Evolutionary conservation across 768 basidiomycete species (phyloP).

Genomic region (Termitomyces eurrhizus): DNA sequence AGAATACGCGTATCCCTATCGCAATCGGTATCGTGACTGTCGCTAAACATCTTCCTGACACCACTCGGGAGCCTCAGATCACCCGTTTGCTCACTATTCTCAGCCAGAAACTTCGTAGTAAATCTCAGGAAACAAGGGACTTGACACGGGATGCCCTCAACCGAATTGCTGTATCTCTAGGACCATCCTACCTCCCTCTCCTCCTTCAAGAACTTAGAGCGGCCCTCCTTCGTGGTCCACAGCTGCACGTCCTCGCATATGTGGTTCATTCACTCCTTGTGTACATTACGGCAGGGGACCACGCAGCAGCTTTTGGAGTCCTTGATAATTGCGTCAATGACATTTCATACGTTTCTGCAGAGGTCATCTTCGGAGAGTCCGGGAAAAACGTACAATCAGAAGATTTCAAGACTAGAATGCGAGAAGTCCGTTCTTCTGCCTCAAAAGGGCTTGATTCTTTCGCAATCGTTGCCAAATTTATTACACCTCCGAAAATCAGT

Average conservation of each 20-base stretch:
- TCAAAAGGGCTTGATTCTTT: slow-evolving; percentile 88
- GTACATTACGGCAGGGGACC: slow-evolving; percentile 67
- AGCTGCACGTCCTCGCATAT: slow-evolving; percentile 88
- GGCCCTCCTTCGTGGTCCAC: slow-evolving; percentile 87
- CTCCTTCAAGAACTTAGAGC: slow-evolving; percentile 78
- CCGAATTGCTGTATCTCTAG: slow-evolving; percentile 71
- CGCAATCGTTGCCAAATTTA: slow-evolving; percentile 69
- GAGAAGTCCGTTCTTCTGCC: slow-evolving; percentile 81
- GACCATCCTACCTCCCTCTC: slow-evolving; percentile 67
- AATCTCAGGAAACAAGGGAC: slow-evolving; percentile 90
- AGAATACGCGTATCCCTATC: slow-evolving; percentile 83
- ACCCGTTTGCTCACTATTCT: slow-evolving; percentile 77
- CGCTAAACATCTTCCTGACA: slow-evolving; percentile 71
- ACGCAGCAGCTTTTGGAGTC: slow-evolving; percentile 48
- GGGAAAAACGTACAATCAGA: slow-evolving; percentile 84
- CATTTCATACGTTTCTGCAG: slow-evolving; percentile 75
- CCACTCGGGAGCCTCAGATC: slow-evolving; percentile 63
- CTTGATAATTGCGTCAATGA: slow-evolving; percentile 79
- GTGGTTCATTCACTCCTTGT: slow-evolving; percentile 77
- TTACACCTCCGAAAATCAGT: slow-evolving; percentile 75
- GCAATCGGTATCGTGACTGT: slow-evolving; percentile 84
- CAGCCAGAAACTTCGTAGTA: slow-evolving; percentile 88
- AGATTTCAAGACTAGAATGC: slow-evolving; percentile 92
- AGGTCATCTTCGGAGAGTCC: slow-evolving; percentile 93
- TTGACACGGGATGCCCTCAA: slow-evolving; percentile 78